Evolutionary conservation across 345 rosid species (phyloP).

Genomic region (Citrus sinensis): DNA sequence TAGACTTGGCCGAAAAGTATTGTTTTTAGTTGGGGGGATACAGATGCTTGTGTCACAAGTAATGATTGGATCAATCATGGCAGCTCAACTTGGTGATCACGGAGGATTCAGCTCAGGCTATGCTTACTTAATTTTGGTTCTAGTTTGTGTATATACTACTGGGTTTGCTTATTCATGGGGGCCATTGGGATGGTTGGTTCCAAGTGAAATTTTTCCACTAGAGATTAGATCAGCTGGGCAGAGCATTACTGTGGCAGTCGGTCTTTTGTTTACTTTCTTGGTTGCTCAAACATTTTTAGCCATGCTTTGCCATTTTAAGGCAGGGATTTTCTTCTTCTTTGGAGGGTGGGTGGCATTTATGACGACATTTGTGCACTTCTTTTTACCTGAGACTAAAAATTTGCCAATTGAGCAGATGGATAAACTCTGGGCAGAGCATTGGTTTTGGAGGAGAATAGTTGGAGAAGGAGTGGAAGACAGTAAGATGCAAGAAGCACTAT

Average conservation of each 20-base stretch:
- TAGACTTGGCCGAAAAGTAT: slow-evolving; percentile 41
- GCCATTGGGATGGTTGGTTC: slow-evolving; percentile 65
- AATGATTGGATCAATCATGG: not conserved
- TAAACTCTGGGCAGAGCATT: not conserved
- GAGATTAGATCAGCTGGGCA: slow-evolving; percentile 67
- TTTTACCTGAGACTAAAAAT: slow-evolving; percentile 31
- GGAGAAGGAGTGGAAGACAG: not conserved
- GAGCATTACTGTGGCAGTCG: slow-evolving; percentile 43
- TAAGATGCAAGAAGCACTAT: not conserved
- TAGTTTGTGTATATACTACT: slow-evolving; percentile 41
- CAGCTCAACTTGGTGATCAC: not conserved
- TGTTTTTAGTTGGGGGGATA: slow-evolving; percentile 50
- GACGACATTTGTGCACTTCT: slow-evolving; percentile 36
- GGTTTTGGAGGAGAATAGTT: slow-evolving; percentile 1
- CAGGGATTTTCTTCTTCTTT: slow-evolving; percentile 49
- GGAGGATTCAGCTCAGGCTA: not conserved
- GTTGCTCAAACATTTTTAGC: slow-evolving; percentile 58
- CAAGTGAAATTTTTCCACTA: slow-evolving; percentile 61
- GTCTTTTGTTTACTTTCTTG: slow-evolving; percentile 57
- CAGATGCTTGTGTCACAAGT: slow-evolving; percentile 1
- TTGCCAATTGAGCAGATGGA: not conserved
- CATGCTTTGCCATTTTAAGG: slow-evolving; percentile 53
- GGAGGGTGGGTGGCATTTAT: slow-evolving; percentile 40
- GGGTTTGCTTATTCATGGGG: slow-evolving; percentile 79
- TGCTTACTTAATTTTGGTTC: not conserved